Conservation (phyloP, 1,284 basidiomycete species). For the Xanthoconium separans region DNA sequence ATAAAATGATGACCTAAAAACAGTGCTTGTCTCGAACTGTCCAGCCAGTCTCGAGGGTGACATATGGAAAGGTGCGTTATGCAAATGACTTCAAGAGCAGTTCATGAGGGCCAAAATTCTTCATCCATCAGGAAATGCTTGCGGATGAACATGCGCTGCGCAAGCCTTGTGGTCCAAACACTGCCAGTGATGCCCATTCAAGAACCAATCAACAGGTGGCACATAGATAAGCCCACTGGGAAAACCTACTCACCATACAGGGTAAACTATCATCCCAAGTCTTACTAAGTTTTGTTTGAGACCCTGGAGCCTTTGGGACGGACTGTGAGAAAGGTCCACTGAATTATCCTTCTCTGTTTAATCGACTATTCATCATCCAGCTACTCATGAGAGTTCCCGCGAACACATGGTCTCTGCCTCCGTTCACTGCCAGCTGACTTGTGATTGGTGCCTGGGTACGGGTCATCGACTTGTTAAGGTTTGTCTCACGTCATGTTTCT, state of each 20-base stretch:
- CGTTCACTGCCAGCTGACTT: slow-evolving; percentile 6
- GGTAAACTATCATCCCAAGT: slow-evolving; percentile 15
- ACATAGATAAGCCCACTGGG: slow-evolving; percentile 16
- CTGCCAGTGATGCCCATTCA: background rate
- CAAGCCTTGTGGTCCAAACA: background rate
- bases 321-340: slow-evolving; percentile 26
- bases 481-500: slow-evolving; percentile 34
- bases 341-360: slow-evolving; percentile 13
- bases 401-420: slow-evolving; percentile 12
- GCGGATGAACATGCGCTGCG: background rate
- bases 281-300: slow-evolving; percentile 14
- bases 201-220: slow-evolving; percentile 4
- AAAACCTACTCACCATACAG: slow-evolving; percentile 4
- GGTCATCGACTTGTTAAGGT: slow-evolving; percentile 26
- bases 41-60: background rate
- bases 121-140: background rate
- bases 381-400: slow-evolving; percentile 15
- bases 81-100: background rate
- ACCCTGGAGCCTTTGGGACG: background rate
- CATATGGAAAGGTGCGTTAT: background rate
- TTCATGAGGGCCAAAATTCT: background rate
- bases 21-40: background rate
- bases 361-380: slow-evolving; percentile 13
- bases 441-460: slow-evolving; percentile 27
- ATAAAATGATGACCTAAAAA: background rate